phyloP scores from a whole-genome alignment of 2,329 filamentous ascomycete species.

The Hymenoscyphus fraxineus region DNA sequence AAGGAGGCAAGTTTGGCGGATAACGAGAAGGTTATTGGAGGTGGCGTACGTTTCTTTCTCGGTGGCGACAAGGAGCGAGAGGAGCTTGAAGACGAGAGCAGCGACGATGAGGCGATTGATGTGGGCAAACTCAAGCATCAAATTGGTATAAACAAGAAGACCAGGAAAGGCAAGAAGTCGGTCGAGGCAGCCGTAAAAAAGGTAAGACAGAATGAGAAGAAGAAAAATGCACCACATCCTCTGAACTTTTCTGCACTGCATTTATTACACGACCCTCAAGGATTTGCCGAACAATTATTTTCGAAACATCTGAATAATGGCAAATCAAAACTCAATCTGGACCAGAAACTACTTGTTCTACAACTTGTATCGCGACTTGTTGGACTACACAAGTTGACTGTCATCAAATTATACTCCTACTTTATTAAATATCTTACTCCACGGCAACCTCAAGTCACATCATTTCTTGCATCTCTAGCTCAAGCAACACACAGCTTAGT shows the following conservation, averaged over 20 bases:
- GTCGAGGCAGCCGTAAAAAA: conserved; percentile 79
- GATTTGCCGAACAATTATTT: conserved; percentile 87
- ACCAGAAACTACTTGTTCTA: conserved; percentile 84
- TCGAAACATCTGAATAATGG: conserved; percentile 84
- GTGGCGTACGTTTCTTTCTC: conserved; percentile 89
- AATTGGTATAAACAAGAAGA: conserved; percentile 92
- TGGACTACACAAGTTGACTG: conserved; percentile 85
- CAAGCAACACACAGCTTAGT: conserved; percentile 90
- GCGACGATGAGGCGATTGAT: conserved; percentile 78
- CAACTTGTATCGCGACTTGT: conserved; percentile 89
- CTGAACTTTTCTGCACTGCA: conserved; percentile 97
- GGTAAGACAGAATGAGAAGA: conserved; percentile 77
- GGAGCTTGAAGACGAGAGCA: conserved; percentile 84
- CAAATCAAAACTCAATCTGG: conserved; percentile 79
- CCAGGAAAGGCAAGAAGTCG: conserved; percentile 76
- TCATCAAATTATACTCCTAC: conserved; percentile 91
- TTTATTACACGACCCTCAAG: conserved; percentile 88
- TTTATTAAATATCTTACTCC: conserved; percentile 91
- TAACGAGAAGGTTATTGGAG: conserved; percentile 87
- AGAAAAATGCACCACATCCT: conserved; percentile 81
- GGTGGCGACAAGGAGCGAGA: conserved; percentile 95
- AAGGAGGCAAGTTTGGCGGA: conserved; percentile 85
- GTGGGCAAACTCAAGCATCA: conserved; percentile 80
- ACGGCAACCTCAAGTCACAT: conserved; percentile 84
- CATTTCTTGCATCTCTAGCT: conserved; percentile 86